Evolutionary conservation across 2,329 filamentous ascomycete genomes (phyloP), one percentile per base, ranked within the genome.

Genomic region (Trichoderma asperellum): DNA sequence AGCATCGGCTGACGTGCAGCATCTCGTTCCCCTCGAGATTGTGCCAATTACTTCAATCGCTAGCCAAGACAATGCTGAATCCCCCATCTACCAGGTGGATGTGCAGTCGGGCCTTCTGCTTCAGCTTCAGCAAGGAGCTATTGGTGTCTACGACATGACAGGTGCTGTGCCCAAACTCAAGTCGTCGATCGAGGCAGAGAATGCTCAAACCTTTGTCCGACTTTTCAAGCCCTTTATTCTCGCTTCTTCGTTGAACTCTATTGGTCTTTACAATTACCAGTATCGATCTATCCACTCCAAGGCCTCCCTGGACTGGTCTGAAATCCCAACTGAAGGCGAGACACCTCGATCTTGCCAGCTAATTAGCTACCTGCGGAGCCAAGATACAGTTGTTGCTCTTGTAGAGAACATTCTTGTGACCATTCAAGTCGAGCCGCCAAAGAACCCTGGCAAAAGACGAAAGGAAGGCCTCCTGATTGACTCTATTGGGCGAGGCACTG

Each of bases 381-480:
- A 91, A 59, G 89, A 91, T 61, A 81, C 91, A 43, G 88, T 87
- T 5, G 85, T 93, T 24, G 91, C 87, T 2, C 80, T 94, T 7
- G 79, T 85, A n/a, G 87, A 87, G 37, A 85, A 86, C 55, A 84
- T 88, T 56, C 81, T 95, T 37, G 82, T 93, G 18, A 91, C 88
- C 1, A 83, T 94, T 63, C 91, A 93, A 74, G 81, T 91, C n/a
- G 88, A 91, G 74, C 85, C 86, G 2, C 88, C 88, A 1, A 85
- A 84, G 74, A 81, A 80, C 57, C 83, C 86, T n/a, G 82, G 83
- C 70, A 86, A 83, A 71, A 86, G 87, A 78, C 83, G 86, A 47
- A 85, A 85, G 49, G 85, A 88, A 63, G 89, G 90, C 10, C 82
- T 92, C 8, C 81, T 94, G 32, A 90, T 92, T 40, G 91, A 94